These are phyloP conservation scores for Eimeria falciformis DNA, from an alignment of 169 alveolate species.

Conservation along the genomic window DNA sequence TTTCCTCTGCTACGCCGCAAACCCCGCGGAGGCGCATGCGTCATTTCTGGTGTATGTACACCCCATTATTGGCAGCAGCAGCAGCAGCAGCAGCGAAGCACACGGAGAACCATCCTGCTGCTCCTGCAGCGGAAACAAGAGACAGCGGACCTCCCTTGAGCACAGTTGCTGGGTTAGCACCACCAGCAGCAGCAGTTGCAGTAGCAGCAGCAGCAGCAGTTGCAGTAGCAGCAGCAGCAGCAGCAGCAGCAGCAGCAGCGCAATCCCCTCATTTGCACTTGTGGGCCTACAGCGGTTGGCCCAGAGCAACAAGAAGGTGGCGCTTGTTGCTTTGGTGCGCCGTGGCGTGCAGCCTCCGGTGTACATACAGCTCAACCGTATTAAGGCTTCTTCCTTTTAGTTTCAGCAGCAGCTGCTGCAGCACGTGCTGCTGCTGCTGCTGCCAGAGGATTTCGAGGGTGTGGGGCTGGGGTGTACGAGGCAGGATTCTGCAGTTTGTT, in stretches of 20 bases:
- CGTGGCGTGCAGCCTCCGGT: neutral
- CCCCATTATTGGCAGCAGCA: neutral
- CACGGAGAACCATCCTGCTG: neutral
- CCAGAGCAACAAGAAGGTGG: neutral
- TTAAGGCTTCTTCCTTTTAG: neutral
- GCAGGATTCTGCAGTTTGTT: no score
- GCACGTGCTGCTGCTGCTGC: neutral
- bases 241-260: neutral
- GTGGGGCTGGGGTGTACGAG: no score
- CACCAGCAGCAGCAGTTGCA: neutral
- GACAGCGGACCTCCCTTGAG: neutral
- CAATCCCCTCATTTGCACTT: neutral
- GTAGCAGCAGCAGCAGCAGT: neutral
- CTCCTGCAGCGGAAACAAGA: neutral
- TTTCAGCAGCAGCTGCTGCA: neutral
- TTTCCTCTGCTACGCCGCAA: neutral
- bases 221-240: neutral
- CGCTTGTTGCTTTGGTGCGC: neutral
- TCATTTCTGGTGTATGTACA: constrained; percentile 12
- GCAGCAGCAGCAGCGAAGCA: neutral
- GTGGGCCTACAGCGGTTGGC: neutral
- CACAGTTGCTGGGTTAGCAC: neutral
- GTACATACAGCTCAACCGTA: constrained; percentile 9
- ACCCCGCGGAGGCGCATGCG: constrained; percentile 2
- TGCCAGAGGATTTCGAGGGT: neutral